Evolutionary conservation across 179 eudicot species (phyloP).

Genomic region (Vitellaria paradoxa): DNA sequence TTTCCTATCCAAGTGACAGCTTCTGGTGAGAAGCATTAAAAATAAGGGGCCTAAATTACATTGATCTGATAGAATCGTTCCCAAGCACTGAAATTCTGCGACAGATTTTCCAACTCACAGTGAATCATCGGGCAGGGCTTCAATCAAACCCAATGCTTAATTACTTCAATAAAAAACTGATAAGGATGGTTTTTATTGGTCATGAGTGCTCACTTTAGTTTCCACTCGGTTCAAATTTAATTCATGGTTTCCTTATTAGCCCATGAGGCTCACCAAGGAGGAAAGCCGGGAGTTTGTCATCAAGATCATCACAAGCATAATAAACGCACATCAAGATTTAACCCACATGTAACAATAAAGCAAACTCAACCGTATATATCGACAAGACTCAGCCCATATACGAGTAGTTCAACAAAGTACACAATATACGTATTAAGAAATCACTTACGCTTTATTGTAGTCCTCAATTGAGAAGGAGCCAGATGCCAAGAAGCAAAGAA

Average conservation of each 20-base stretch:
- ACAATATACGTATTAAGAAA: background rate
- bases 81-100: background rate
- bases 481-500: conserved; percentile 27
- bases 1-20: background rate
- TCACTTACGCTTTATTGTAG: conserved; percentile 63
- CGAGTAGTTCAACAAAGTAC: no score
- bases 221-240: no score
- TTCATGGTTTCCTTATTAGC: no score
- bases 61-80: background rate
- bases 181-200: background rate
- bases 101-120: background rate
- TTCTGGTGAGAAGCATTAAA: background rate
- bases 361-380: no score
- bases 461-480: conserved; percentile 51
- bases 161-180: background rate
- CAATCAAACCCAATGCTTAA: background rate
- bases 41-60: background rate
- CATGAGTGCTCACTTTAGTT: background rate
- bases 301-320: background rate
- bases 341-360: background rate
- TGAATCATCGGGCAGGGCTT: background rate
- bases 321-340: background rate
- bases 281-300: background rate
- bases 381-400: no score
- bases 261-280: no score